A percentile compares a stretch with the other conserved stretches of the same genome.
Conservation (phyloP, 1,284 basidiomycete genomes). For the Athelia sp. region DNA sequence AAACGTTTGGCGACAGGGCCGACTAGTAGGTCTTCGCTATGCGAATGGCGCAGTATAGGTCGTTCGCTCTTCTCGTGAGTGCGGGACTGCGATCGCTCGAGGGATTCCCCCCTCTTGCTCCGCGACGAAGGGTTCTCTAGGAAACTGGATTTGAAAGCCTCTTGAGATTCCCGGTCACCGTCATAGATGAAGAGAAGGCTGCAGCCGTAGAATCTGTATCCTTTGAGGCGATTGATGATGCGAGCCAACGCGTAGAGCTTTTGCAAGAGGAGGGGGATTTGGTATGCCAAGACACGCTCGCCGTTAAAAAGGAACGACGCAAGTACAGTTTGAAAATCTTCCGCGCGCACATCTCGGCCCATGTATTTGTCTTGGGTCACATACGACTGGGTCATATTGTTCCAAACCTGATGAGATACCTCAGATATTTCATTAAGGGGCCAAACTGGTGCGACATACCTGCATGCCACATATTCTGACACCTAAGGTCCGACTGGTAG, state of each 20-base stretch:
- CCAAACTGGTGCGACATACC: slow-evolving; percentile 49
- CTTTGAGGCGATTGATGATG: slow-evolving; percentile 83
- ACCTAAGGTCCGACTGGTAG: slow-evolving; percentile 88
- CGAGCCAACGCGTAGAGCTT: slow-evolving; percentile 93
- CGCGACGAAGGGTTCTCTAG: slow-evolving; percentile 66
- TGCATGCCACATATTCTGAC: slow-evolving; percentile 99
- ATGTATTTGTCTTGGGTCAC: slow-evolving; percentile 96
- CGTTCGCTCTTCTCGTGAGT: slow-evolving; percentile 32
- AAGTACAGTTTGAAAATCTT: slow-evolving; percentile 82
- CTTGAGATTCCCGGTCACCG: slow-evolving; percentile 86
- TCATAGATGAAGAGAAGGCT: slow-evolving; percentile 97
- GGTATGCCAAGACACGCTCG: slow-evolving; percentile 78
- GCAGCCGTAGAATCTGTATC: slow-evolving; percentile 98
- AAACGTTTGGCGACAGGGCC: slow-evolving; percentile 60
- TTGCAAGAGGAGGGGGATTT: slow-evolving; percentile 87
- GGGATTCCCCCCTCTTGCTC: slow-evolving; percentile 72
- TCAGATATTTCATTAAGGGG: slow-evolving; percentile 10
- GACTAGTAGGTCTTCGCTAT: slow-evolving; percentile 70
- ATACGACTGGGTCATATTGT: slow-evolving; percentile 77
- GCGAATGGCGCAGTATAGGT: slow-evolving; percentile 58
- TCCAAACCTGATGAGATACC: slow-evolving; percentile 72
- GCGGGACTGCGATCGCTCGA: slow-evolving; percentile 49
- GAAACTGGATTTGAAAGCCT: slow-evolving; percentile 55
- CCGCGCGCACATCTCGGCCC: slow-evolving; percentile 83
- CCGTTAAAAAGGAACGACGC: slow-evolving; percentile 87